These are phyloP conservation scores for Penicillium taxi DNA, from an alignment of 495 filamentous ascomycete genomes.

Conservation along the genomic window DNA sequence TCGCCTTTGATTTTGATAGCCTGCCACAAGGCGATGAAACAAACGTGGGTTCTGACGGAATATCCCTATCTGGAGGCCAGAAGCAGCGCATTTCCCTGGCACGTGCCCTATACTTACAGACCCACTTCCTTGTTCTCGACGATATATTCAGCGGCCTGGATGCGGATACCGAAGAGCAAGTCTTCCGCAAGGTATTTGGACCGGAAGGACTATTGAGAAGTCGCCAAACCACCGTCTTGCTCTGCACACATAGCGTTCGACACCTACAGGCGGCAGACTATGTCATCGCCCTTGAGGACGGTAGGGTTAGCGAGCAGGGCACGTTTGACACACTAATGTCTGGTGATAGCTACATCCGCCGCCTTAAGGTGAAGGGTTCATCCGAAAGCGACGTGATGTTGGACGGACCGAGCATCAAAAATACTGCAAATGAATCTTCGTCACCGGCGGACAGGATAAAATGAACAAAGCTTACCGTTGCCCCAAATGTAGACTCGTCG, in stretches of 20 bases:
- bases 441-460: too few species aligned
- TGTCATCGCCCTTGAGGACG: background rate
- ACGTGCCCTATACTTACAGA: conserved; percentile 5
- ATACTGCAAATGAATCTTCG: too few species aligned
- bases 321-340: too few species aligned
- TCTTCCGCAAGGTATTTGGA: conserved; percentile 39
- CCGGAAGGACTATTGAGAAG: conserved; percentile 30
- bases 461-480: too few species aligned
- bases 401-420: too few species aligned
- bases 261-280: background rate
- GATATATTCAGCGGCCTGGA: conserved; percentile 31
- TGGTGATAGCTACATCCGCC: too few species aligned
- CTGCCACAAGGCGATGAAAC: background rate
- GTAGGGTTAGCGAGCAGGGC: background rate
- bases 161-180: conserved; percentile 33
- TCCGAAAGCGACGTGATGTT: too few species aligned
- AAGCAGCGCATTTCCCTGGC: background rate
- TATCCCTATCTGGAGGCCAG: background rate
- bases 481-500: conserved; percentile 14
- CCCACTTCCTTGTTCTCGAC: conserved; percentile 15
- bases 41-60: background rate
- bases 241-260: conserved; percentile 20
- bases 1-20: too few species aligned
- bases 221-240: conserved; percentile 26
- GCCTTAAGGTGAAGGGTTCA: too few species aligned